Evolutionary conservation across 805 yeast genomes (phyloP).

Genomic region (Yarrowia sp.): DNA sequence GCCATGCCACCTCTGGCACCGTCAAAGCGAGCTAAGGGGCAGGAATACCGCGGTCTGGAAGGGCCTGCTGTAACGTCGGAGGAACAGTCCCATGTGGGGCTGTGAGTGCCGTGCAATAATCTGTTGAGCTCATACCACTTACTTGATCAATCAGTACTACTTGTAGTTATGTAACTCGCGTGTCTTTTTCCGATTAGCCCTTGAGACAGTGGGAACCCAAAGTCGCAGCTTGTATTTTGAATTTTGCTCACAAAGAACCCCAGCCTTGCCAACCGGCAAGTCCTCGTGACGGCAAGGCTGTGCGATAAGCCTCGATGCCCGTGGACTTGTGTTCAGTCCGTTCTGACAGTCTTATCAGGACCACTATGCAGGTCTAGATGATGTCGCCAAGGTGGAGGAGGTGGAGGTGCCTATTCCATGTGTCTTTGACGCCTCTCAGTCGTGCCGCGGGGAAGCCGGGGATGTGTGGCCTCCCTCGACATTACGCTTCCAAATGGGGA

Average conservation of each 20-base stretch:
- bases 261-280: background rate
- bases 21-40: conserved; percentile 5
- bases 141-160: no score
- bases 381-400: background rate
- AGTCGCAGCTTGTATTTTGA: background rate
- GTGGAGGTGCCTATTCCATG: background rate
- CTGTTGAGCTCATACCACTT: background rate
- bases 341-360: no score
- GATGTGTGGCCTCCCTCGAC: background rate
- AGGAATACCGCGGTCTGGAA: conserved; percentile 2
- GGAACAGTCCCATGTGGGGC: background rate
- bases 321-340: background rate
- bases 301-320: background rate
- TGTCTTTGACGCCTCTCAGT: no score
- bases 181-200: background rate
- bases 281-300: background rate
- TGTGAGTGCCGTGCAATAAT: background rate
- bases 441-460: no score
- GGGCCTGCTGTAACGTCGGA: background rate
- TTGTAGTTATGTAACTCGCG: background rate
- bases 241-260: background rate
- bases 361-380: background rate
- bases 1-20: background rate
- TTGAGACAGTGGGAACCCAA: background rate
- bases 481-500: conserved; percentile 1